Conservation (phyloP, 345 rosid species). For the Linum usitatissimum region DNA sequence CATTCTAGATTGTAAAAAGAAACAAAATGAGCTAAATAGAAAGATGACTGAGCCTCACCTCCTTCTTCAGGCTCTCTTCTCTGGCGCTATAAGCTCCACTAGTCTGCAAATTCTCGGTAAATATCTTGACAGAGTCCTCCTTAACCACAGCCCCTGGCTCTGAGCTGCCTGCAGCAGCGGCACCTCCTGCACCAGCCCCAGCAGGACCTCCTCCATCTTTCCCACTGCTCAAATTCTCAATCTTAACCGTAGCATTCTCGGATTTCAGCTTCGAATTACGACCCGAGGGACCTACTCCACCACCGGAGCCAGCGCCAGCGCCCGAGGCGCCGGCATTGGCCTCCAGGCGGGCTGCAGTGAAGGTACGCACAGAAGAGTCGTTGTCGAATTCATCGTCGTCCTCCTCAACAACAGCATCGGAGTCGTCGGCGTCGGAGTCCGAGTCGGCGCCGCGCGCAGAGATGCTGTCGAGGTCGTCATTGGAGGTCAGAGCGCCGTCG, state of each 20-base stretch:
- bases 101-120: slow-evolving; percentile 88
- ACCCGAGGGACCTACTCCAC: slow-evolving; percentile 18
- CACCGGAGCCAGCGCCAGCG: slow-evolving; percentile 21
- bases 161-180: slow-evolving; percentile 30
- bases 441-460: slow-evolving; percentile 79
- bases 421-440: slow-evolving; percentile 81
- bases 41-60: slow-evolving; percentile 30
- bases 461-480: slow-evolving; percentile 95
- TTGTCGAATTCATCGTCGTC: slow-evolving; percentile 82
- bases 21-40: neutral
- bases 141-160: slow-evolving; percentile 41
- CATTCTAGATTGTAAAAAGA: neutral
- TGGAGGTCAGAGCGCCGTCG: slow-evolving; percentile 82
- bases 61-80: slow-evolving; percentile 85
- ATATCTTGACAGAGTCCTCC: slow-evolving; percentile 71
- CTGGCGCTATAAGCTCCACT: slow-evolving; percentile 96
- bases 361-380: slow-evolving; percentile 76
- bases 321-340: slow-evolving; percentile 26
- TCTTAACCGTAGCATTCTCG: slow-evolving; percentile 54
- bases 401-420: slow-evolving; percentile 84
- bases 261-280: slow-evolving; percentile 60
- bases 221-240: slow-evolving; percentile 60
- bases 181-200: slow-evolving; percentile 29
- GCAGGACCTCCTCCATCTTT: slow-evolving; percentile 46
- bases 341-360: slow-evolving; percentile 80